Base-by-base conservation (phyloP, 257 asterid species). In the Ilex asprella region DNA sequence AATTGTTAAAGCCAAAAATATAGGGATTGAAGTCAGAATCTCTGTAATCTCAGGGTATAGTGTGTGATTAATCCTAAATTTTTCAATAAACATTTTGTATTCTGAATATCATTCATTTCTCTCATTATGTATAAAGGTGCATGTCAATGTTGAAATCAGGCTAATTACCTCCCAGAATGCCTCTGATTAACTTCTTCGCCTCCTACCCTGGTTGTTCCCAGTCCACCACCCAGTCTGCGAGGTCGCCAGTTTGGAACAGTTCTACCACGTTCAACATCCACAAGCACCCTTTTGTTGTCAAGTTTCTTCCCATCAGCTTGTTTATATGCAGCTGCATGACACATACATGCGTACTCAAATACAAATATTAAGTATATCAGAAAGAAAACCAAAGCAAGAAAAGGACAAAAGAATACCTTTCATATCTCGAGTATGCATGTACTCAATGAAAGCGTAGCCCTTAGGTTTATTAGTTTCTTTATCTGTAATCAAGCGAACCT, bases 161-260 rank as follows among this genome's bases (percentile, higher is more conserved):
- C 50, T 32, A 69, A 2, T 76, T 80, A 85, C 94, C 96, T 85
- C 70, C 83, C 91, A 27, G 75, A 30, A 52, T 39, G 68, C 91
- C 68, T 85, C 66, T 56, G 86, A 72, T 56, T 85, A 69, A 70
- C 68, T 46, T 93, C 99, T 71, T 85, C 99, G 64, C 74, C 80
- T 60, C 99, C 96, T 53, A 87, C 88, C 46, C 99, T 87, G 67
- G 94, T 84, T 47, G 99, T 87, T 79, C 99, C 99, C 60, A 93
- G 96, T 58, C 99, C 99, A 55, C 99, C 99, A 55, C 97, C 99
- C 75, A 93, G 96, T 72, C 96, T 82, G 49, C 99, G 96, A 70
- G 99, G 99, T 27, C 96, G 85, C 99, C 99, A 93, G 68, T 93
- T 89, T 43, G 95, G 96, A 51, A 93, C 99, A 57, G 99, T 93